Evolutionary conservation across 768 basidiomycete species (phyloP), one percentile per base, ranked within the genome.

Genomic region (Mycena metata): DNA sequence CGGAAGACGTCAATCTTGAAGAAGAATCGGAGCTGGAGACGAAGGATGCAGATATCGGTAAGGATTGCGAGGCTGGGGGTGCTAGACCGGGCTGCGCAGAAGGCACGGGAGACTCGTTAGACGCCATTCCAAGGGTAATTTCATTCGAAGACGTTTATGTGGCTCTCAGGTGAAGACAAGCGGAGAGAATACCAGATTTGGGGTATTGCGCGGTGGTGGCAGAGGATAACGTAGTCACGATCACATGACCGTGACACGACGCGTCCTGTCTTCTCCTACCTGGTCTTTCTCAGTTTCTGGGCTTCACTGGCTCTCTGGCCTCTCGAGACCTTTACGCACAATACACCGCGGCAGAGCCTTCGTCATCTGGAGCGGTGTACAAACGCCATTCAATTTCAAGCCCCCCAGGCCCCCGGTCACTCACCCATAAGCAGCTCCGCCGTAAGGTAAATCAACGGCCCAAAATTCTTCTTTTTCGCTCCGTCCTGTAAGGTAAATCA

Each of bases 1-100:
- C 83, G 12, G 83, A 84, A 21, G 78, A 81, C 7, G 83, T 84
- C 26, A 86, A 80, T 61, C 83, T 85, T 54, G 89, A 88, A 57
- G 79, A 82, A 57, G 79, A 81, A n/a, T n/a, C n/a, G 1, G 83
- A 57, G 45, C 30, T 57, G 16, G 67, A 67, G 43, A 60, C 45
- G 52, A 60, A 47, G 17, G 64, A 59, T 43, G 43, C n/a, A 19
- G 60, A 62, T 17, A 55, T 11, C 8, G 47, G 54, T 41, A 56
- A 23, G 6, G 43, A 24, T 26, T 42, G 50, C 21, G 42, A 57
- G 9, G 4, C 33, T 2, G 58, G 24, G n/a, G n/a, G 5, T 17
- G n/a, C 58, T 5, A 19, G 11, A 11, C 5, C 39, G 39, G 39
- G 41, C 26, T 30, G 41, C 13, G 19, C 26, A 24, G 30, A 19